Conservation (phyloP, 1,284 basidiomycete species). For the Rhodotorula sp. region DNA sequence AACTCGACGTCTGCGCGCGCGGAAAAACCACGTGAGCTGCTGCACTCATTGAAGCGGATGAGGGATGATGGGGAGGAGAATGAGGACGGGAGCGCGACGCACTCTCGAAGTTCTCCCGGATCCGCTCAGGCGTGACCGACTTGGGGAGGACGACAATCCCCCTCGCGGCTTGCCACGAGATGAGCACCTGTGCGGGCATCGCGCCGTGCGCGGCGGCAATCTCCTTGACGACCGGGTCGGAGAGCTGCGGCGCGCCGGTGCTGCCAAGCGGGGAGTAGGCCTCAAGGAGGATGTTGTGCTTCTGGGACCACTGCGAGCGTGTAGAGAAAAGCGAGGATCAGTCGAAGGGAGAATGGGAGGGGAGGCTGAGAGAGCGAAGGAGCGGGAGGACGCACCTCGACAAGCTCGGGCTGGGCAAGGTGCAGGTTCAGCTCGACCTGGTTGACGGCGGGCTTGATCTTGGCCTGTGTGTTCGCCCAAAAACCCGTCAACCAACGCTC, state of each 20-base stretch:
- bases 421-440: constrained; percentile 81
- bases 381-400: constrained; percentile 52
- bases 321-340: constrained; percentile 57
- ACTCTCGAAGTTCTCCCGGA: constrained; percentile 66
- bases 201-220: constrained; percentile 58
- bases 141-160: constrained; percentile 75
- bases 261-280: constrained; percentile 85
- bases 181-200: constrained; percentile 65
- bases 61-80: background rate
- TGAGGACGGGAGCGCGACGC: background rate
- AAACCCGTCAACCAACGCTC: no score
- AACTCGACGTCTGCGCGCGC: constrained; percentile 59
- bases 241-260: constrained; percentile 62
- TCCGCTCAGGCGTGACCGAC: constrained; percentile 72
- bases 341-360: background rate
- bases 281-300: constrained; percentile 70
- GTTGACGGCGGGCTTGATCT: constrained; percentile 65
- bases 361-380: background rate
- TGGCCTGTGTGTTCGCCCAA: constrained; percentile 21
- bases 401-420: constrained; percentile 77
- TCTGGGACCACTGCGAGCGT: constrained; percentile 61
- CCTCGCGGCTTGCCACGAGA: constrained; percentile 63
- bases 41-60: no score
- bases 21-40: background rate
- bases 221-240: constrained; percentile 57